Evolutionary conservation across 495 filamentous ascomycete species (phyloP), one percentile per base, ranked within the genome.

Genomic region (Alectoria sarmentosa): DNA sequence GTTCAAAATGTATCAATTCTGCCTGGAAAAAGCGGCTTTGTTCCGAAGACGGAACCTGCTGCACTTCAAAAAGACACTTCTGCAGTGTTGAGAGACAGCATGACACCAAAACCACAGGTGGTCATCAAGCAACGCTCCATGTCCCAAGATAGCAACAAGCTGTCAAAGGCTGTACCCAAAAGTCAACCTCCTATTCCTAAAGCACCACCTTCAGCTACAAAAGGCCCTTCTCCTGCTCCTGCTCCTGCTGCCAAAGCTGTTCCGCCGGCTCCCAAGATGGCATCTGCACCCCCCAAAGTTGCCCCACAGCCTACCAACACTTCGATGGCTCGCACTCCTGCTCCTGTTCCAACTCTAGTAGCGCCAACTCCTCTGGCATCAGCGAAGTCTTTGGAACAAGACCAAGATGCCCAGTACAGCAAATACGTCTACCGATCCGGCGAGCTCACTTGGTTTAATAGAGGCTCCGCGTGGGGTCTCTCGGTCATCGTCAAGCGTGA

Each of bases 381-480:
- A 23, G 65, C 76, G 0, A 75, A 68, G 38, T 75, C 71, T 10
- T 37, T 64, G 7, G 80, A 82, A 52, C 80, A 82, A 69, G 71
- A 75, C 28, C 63, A 77, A 23, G 80, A 82, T 66, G 46, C 69
- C 26, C 73, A 76, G 48, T 79, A 77, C 61, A 71, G 72, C 28
- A 76, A 71, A 66, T 82, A 82, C 67, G 73, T 86, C 19, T 84
- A 79, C 64, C 80, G 84, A 8, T 74, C 78, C 4, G 84, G 84
- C 21, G 84, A 87, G 69, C 67, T 86, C 11, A 78, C 82, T 4
- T 87, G 84, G 84, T 86, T 82, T 67, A 76, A 82, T 52, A 77
- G 79, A 52, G 79, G 76, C 11, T 59, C 70, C 34, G 80, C 83
- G 10, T 87, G 85, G 84, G 81, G 82, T 62, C 75, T 87, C 10